Evolutionary conservation across 495 filamentous ascomycete genomes (phyloP), one percentile per base, ranked within the genome.

Genomic region (Thermothielavioides terrestris): DNA sequence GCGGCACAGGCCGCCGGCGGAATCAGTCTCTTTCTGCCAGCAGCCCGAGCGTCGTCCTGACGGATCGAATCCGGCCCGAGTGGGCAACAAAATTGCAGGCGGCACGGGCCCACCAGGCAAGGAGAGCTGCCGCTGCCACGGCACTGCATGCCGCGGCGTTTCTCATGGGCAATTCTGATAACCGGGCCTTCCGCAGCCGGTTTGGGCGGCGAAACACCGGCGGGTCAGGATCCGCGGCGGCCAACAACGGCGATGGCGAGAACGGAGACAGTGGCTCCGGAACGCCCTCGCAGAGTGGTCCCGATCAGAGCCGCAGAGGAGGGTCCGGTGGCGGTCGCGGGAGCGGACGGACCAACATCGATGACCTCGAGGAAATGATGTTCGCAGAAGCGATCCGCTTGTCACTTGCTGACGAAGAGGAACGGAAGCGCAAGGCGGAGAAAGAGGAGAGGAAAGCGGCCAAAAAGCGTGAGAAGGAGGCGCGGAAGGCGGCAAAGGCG

Each of bases 311-410:
- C 4, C 21, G 40, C 7, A 32, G 54, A 11, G 43, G 50, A 5
- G 25, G 20, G 28, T 36, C 62, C 50, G 30, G 27, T 44, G 55
- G 30, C 50, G 47, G 59, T 22, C 54, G 55, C 17, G 61, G 58
- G 6, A 78, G 74, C 52, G 79, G 82, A 12, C 73, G 86, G 42
- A 71, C 82, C 42, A 74, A 88, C 38, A 75, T 92, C 45, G 88
- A 94, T 37, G 91, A 96, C 57, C 70, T 97, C 10, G 92, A 98
- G 61, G 91, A 95, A 40, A 87, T 97, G 74, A 98, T 98, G 92
- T 87, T 96, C 77, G 86, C 90, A 76, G 92, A 97, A 62, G 92
- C 92, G 2, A 91, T 98, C 45, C 74, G 92, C 26, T 67, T 95
- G 39, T 94, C 88, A 42, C 71, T 97, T 22, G 89, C 84, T 7